Percentiles rank a stretch among this genome's conserved stretches.
phyloP scores from a whole-genome alignment of 2,329 filamentous ascomycete species.

The Neonectria faginata region DNA sequence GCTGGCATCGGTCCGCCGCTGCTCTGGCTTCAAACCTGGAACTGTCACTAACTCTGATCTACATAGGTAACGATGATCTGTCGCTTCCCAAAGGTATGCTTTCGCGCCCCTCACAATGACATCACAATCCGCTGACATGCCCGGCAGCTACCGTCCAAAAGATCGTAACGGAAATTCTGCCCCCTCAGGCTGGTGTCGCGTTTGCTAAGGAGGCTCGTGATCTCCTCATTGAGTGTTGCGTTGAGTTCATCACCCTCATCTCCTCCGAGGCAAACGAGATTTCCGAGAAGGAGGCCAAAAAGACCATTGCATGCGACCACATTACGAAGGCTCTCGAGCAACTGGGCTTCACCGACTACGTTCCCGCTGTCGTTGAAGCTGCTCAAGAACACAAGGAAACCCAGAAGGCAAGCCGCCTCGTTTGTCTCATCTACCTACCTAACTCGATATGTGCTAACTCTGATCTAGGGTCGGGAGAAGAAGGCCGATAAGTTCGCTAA shows the following conservation, averaged over 20 bases:
- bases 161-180: constrained; percentile 94
- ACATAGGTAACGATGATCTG: constrained; percentile 70
- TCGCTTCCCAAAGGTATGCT: constrained; percentile 72
- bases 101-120: neutral
- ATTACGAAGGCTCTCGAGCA: constrained; percentile 95
- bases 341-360: constrained; percentile 92
- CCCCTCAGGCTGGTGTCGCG: constrained; percentile 77
- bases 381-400: constrained; percentile 93
- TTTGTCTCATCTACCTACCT: constrained; percentile 37
- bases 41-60: constrained; percentile 48
- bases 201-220: constrained; percentile 97
- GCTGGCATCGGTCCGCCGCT: constrained; percentile 36
- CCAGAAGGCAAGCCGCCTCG: constrained; percentile 75
- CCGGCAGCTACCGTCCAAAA: constrained; percentile 74
- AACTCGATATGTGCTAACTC: constrained; percentile 60
- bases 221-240: constrained; percentile 96
- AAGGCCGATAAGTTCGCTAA: constrained; percentile 97
- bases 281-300: constrained; percentile 98
- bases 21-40: neutral
- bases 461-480: constrained; percentile 84
- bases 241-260: constrained; percentile 98
- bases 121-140: constrained; percentile 42
- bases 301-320: constrained; percentile 98
- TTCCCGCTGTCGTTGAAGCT: constrained; percentile 86
- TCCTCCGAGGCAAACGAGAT: constrained; percentile 99